A percentile compares a stretch with the other conserved stretches of the same genome.
Evolutionary conservation across 2,329 filamentous ascomycete genomes (phyloP).

Genomic region (Alternaria consortialis): DNA sequence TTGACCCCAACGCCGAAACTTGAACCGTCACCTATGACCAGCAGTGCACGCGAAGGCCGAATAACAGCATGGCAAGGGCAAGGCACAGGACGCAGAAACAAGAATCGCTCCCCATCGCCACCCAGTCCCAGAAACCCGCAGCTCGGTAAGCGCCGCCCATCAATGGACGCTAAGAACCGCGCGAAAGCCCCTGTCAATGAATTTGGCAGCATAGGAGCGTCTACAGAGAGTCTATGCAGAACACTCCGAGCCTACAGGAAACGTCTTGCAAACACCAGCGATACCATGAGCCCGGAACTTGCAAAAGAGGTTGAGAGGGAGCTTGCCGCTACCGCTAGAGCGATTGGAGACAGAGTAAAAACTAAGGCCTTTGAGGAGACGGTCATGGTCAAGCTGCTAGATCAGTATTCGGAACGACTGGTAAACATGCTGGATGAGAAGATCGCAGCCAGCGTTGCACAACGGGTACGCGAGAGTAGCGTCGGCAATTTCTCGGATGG

Average conservation of each 20-base stretch:
- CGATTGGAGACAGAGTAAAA: slow-evolving; percentile 55
- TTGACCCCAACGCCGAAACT: slow-evolving; percentile 57
- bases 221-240: slow-evolving; percentile 66
- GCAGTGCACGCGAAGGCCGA: slow-evolving; percentile 33
- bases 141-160: slow-evolving; percentile 55
- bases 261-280: slow-evolving; percentile 61
- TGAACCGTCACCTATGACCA: slow-evolving; percentile 52
- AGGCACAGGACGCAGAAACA: slow-evolving; percentile 38
- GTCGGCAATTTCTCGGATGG: slow-evolving; percentile 37
- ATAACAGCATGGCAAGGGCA: slow-evolving; percentile 26
- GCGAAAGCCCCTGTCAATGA: slow-evolving; percentile 52
- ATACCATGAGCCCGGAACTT: slow-evolving; percentile 56
- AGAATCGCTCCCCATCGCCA: slow-evolving; percentile 55
- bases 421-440: slow-evolving; percentile 78
- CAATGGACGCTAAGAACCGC: slow-evolving; percentile 61
- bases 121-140: slow-evolving; percentile 49
- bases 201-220: slow-evolving; percentile 46
- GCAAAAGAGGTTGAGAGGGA: slow-evolving; percentile 66
- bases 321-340: slow-evolving; percentile 59
- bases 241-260: slow-evolving; percentile 67
- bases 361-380: slow-evolving; percentile 54
- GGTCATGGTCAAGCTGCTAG: slow-evolving; percentile 66
- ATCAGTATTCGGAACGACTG: slow-evolving; percentile 78
- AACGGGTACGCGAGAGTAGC: slow-evolving; percentile 46
- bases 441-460: slow-evolving; percentile 57